Evolutionary conservation across 1,284 basidiomycete genomes (phyloP), one percentile per base, ranked within the genome.

Genomic region (Malassezia pachydermatis): DNA sequence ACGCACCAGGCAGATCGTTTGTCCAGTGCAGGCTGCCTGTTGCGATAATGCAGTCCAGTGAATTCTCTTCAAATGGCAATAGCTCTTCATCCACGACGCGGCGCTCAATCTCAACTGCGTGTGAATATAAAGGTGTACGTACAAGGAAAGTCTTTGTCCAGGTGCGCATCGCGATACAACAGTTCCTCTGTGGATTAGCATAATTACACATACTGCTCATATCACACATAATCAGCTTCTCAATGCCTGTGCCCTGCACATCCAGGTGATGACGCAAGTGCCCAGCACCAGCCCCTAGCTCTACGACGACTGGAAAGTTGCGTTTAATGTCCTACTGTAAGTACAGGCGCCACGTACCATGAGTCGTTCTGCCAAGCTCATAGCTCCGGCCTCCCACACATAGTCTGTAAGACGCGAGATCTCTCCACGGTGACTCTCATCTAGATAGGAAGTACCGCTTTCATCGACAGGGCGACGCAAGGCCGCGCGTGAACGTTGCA

Each of bases 1-100:
- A 78, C 0, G 82, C 78, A n/a, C 88, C 89, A 52, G 90, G 92
- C 11, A 99, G 79, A 74, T 99, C 94, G 63, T 98, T 98, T 8
- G 95, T 82, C 94, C 94, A 99, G 65, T 99, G 94, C 45, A 98
- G 76, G 49, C 83, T 84, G 2, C 94, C 78, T 63, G 86, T 88
- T 13, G 87, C 90, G 25, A 96, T 82, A 37, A 98, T 81, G 32
- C 87, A 88, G 69, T 98, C 92, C 68, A 92, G 83, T 17, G 84
- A 85, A 51, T 84, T 80, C 5, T 76, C 79, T 11, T 78, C 76
- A 22, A 96, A 76, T 2, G 72, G 62, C 20, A 70, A 57, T 47
- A 49, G 16, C 45, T 70, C 67, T 44, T 70, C 65, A 41, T 70
- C 67, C 5, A 71, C 25, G 27, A 70, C 42, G 7, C 54, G 51